A percentile compares a stretch with the other conserved stretches of the same genome.
phyloP scores from a whole-genome alignment of 176 grass and related monocot genomes.

The Oryza nivara region DNA sequence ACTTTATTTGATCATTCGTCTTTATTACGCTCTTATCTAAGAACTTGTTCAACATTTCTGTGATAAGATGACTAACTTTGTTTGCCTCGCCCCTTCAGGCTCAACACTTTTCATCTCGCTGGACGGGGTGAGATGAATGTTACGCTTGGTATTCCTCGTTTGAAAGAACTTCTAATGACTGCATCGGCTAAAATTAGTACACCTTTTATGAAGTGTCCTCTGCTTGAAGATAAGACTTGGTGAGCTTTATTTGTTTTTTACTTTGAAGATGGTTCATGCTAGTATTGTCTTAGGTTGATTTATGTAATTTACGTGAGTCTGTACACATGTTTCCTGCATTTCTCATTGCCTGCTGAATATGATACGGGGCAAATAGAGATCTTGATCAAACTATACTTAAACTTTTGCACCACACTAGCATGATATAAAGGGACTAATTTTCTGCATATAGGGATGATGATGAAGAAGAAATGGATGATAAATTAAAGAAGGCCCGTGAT shows the following conservation, averaged over 20 bases:
- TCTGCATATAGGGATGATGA: conserved; percentile 46
- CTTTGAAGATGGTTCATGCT: conserved; percentile 24
- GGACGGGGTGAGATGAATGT: conserved; percentile 95
- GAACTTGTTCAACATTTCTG: background rate
- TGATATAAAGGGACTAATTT: conserved; percentile 6
- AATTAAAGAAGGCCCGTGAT: too few species aligned
- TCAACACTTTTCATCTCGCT: conserved; percentile 99
- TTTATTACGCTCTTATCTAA: background rate
- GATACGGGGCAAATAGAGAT: background rate
- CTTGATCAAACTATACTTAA: background rate
- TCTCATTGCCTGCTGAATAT: background rate
- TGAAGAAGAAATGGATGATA: background rate
- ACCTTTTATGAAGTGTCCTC: conserved; percentile 72
- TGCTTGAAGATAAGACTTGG: conserved; percentile 35
- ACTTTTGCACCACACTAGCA: background rate
- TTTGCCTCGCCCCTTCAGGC: conserved; percentile 47
- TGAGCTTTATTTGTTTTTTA: conserved; percentile 39
- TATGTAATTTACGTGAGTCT: conserved; percentile 20
- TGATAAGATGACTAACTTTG: background rate
- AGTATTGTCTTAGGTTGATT: conserved; percentile 1
- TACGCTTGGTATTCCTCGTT: conserved; percentile 86
- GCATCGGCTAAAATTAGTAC: conserved; percentile 71
- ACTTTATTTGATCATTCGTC: background rate
- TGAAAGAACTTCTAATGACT: conserved; percentile 91
- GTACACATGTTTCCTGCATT: conserved; percentile 6